Base-by-base conservation (phyloP, 257 asterid species). In the Ilex aquifolium region DNA sequence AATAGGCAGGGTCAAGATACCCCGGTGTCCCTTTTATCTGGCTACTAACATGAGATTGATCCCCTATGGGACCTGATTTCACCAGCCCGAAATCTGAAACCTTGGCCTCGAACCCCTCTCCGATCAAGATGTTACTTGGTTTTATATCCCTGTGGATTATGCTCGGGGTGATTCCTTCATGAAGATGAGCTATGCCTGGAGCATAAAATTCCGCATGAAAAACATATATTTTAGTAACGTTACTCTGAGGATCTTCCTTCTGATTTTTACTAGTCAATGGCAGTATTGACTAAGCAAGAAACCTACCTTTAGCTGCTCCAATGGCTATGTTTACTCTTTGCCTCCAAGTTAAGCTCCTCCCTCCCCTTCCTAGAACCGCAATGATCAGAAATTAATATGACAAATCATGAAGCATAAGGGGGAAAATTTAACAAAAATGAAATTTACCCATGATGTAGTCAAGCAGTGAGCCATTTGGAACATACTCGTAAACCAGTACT, bases 1-100 rank as follows among this genome's bases (percentile, higher is more conserved):
- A 86, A 62, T 88, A 88, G 32, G 96, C 96, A 6, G 96, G 96
- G 59, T 86, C 95, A 42, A 86, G 95, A 68, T 86, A 88, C 8
- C 96, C 95, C 0, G 88, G 87, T 59, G 95, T 87, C 53, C 95
- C 95, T 76, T 88, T 88, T 14, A 88, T 72, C 55, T 70, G 76
- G 56, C 93, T 86, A 69, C 85, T 88, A 12, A 88, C 93, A 64
- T 86, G 93, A 12, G 96, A 88, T 52, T 86, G 76, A 73, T 86
- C 93, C 32, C 80, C 91, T 4, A 62, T 66, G 0, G 95, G 96
- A 55, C 90, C 95, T n/a, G 87, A 59, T 57, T 80, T 80, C 7
- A 86, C 88, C 0, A 82, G 88, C 32, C 95, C 88, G 9, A 88
- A 86, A 77, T 86, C 96, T 0, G 95, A 86, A 10, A 86, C 88